A percentile compares a stretch with the other conserved stretches of the same genome.
Evolutionary conservation across 495 filamentous ascomycete species (phyloP).

Genomic region (Tuber brumale): DNA sequence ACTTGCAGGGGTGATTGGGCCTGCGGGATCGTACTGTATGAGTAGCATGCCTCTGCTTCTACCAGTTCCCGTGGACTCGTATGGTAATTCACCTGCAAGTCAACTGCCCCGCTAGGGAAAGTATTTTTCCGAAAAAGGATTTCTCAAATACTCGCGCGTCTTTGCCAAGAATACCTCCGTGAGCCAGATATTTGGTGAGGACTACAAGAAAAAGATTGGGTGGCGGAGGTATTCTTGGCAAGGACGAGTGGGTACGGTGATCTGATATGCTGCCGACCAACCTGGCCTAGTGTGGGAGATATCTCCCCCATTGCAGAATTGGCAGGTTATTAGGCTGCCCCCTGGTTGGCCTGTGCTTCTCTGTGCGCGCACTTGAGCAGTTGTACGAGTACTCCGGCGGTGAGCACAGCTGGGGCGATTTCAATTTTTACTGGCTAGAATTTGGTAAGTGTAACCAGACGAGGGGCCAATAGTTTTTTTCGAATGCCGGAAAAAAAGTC

Average conservation of each 20-base stretch:
- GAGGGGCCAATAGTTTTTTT: not conserved
- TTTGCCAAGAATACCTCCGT: too few relatives aligned
- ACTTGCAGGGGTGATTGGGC: not conserved
- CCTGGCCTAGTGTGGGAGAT: not conserved
- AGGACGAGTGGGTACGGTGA: too few relatives aligned
- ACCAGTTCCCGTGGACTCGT: too few relatives aligned
- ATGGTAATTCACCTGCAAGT: not conserved
- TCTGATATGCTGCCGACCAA: not conserved
- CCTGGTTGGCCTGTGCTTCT: conserved; percentile 1
- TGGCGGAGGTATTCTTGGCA: too few relatives aligned
- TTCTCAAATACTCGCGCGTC: not conserved
- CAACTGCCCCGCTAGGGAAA: not conserved
- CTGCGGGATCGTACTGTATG: not conserved
- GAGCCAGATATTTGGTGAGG: too few relatives aligned
- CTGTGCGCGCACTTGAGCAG: not conserved
- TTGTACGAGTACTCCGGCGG: not conserved
- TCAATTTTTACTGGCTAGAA: not conserved
- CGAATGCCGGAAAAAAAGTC: not conserved
- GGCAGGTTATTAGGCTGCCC: not conserved
- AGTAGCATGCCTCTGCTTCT: not conserved
- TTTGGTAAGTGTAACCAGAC: not conserved
- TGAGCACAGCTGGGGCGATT: not conserved
- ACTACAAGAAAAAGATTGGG: too few relatives aligned
- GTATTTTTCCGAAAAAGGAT: not conserved
- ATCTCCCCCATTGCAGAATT: not conserved